Conservation (phyloP, 805 yeast genomes). For the Yamadazyma scolyti region DNA sequence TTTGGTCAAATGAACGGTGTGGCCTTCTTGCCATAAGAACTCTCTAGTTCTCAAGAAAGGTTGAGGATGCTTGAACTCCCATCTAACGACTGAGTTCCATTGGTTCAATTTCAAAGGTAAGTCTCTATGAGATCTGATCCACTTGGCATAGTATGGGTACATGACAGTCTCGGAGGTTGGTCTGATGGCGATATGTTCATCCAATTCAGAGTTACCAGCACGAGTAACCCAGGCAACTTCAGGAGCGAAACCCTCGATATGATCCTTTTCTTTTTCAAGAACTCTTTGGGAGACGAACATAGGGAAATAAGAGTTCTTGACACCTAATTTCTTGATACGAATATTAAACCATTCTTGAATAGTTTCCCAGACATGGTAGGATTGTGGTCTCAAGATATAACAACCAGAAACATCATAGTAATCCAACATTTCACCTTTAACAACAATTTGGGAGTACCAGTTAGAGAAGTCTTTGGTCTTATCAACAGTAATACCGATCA, state of each 20-base stretch:
- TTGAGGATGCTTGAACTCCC: slow-evolving; percentile 99
- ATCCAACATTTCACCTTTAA: slow-evolving; percentile 97
- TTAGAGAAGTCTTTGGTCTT: slow-evolving; percentile 89
- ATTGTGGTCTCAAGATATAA: slow-evolving; percentile 94
- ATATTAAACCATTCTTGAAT: slow-evolving; percentile 85
- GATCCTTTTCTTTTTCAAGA: slow-evolving; percentile 96
- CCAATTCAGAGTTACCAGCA: slow-evolving; percentile 92
- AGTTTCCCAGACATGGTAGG: slow-evolving; percentile 90
- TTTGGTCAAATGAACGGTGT: slow-evolving; percentile 88
- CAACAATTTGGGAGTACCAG: slow-evolving; percentile 95
- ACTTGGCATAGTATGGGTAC: slow-evolving; percentile 99
- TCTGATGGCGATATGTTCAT: slow-evolving; percentile 98
- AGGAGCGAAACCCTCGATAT: slow-evolving; percentile 98
- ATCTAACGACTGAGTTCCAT: slow-evolving; percentile 99
- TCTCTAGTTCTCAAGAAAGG: slow-evolving; percentile 98
- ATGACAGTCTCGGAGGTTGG: slow-evolving; percentile 99
- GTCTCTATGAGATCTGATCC: slow-evolving; percentile 98
- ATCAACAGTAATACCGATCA: slow-evolving; percentile 94
- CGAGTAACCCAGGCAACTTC: slow-evolving; percentile 99
- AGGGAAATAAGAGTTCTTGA: slow-evolving; percentile 94
- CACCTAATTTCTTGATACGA: slow-evolving; percentile 83
- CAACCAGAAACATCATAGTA: slow-evolving; percentile 99
- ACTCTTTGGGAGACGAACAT: slow-evolving; percentile 95
- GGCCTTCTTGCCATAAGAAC: slow-evolving; percentile 99
- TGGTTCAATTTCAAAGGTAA: slow-evolving; percentile 94